Evolutionary conservation across 345 rosid species (phyloP).

Genomic region (Eucalyptus cloeziana): DNA sequence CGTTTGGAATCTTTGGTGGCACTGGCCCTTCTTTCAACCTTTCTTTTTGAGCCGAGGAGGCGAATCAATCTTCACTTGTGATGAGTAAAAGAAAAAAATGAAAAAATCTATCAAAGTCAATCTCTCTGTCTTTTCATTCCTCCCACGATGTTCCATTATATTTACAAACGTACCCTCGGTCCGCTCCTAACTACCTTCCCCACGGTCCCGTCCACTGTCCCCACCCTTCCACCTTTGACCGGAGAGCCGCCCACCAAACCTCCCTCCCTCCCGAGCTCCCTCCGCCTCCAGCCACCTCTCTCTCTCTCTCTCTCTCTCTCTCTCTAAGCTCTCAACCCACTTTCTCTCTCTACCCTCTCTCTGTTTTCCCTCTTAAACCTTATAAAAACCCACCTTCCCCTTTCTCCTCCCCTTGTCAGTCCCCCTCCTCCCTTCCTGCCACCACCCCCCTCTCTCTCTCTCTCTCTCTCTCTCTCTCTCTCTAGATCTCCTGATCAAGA

Average conservation of each 20-base stretch:
- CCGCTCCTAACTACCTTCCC: neutral
- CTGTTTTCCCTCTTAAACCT: neutral
- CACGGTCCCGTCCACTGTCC: neutral
- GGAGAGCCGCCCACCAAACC: slow-evolving; percentile 1
- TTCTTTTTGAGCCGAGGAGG: neutral
- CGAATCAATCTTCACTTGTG: neutral
- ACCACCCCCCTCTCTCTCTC: neutral
- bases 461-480: neutral
- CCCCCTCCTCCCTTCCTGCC: neutral
- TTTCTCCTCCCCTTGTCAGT: neutral
- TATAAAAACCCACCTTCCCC: neutral
- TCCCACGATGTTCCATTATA: neutral
- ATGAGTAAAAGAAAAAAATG: neutral
- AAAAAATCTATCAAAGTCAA: neutral
- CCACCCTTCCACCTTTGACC: neutral
- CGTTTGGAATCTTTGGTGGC: neutral
- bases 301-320: neutral
- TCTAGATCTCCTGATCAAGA: neutral
- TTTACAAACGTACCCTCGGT: neutral
- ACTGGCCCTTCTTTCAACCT: neutral
- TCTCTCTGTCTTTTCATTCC: neutral
- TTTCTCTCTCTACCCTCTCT: neutral
- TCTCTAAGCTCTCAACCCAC: neutral
- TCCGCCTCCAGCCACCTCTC: neutral
- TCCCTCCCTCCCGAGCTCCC: neutral